Evolutionary conservation across 2,329 filamentous ascomycete species (phyloP), one percentile per base, ranked within the genome.

Genomic region (Bipolaris sorokiniana): DNA sequence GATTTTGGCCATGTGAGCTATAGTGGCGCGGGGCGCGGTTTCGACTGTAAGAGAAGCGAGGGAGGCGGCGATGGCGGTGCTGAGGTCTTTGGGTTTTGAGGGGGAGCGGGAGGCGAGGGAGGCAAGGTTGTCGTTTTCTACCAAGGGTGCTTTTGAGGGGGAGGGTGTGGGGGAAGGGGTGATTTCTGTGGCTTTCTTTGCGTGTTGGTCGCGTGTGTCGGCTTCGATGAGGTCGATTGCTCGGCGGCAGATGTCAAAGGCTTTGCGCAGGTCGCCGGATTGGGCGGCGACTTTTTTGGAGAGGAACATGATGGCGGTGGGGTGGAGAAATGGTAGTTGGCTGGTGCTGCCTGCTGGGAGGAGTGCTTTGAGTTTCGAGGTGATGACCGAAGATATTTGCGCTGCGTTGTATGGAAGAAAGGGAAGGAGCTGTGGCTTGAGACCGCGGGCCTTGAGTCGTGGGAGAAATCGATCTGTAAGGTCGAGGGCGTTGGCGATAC

Each of bases 401-500:
- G 84, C 77, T 5, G 92, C 91, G 2, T 88, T 93, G 78, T 99
- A 99, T 1, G 95, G 95, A 62, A 97, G 84, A 74, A 99, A 98
- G 0, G 94, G 91, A 1, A 99, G 85, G 2, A 98, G 84, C 46
- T 90, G 87, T 2, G 95, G 95, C 79, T 93, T 96, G 62, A 99
- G 81, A 68, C 96, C 96, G 69, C 92, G 91, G 18, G 92, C 88
- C 80, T 98, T 98, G 61, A 99, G 85, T 49, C 94, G 90, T 48
- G 95, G 95, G 18, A 99, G 83, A 67, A 97, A 97, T 9, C 95
- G 90, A 73, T 98, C 95, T 0, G 95, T 99, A 54, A 99, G 82
- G 73, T 99, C 95, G 51, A 99, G 83, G 3, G 95, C 95, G 71
- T 99, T 99, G 66, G 95, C 95, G 70, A 99, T 97, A 46, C 95